Evolutionary conservation across 345 rosid species (phyloP).

Genomic region (Linum trigynum): DNA sequence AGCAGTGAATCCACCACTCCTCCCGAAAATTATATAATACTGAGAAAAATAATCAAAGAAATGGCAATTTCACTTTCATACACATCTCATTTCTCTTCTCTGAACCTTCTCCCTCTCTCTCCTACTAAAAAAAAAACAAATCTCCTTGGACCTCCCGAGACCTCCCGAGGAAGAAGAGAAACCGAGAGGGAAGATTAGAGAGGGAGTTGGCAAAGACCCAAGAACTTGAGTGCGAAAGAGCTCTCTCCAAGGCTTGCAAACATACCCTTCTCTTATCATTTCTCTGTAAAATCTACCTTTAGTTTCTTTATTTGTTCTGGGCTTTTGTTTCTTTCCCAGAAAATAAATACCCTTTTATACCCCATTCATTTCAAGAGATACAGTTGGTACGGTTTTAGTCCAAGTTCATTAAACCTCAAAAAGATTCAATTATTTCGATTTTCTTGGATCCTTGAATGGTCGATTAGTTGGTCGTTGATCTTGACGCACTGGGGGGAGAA

Average conservation of each 20-base stretch:
- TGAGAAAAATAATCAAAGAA: neutral
- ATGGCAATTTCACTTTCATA: neutral
- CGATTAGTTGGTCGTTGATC: neutral
- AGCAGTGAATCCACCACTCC: constrained; percentile 6
- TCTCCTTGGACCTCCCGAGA: neutral
- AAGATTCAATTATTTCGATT: neutral
- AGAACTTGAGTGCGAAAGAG: neutral
- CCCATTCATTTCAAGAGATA: neutral
- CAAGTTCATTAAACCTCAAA: neutral
- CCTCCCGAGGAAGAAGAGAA: neutral
- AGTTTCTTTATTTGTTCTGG: neutral
- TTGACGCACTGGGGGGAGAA: constrained; percentile 12
- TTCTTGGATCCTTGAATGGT: neutral
- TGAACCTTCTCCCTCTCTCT: neutral
- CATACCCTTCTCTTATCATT: neutral
- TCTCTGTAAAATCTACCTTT: neutral
- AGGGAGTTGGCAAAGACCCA: neutral
- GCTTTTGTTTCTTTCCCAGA: neutral
- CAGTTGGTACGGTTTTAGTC: neutral
- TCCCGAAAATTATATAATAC: neutral
- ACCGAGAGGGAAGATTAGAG: neutral
- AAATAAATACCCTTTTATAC: neutral
- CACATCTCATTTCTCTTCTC: neutral
- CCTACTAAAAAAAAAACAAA: neutral
- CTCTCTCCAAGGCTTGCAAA: neutral